Evolutionary conservation across 225 moss, liverwort and hornwort species (phyloP), one percentile per base, ranked within the genome.

Genomic region (Antitrichia curtipendula): DNA sequence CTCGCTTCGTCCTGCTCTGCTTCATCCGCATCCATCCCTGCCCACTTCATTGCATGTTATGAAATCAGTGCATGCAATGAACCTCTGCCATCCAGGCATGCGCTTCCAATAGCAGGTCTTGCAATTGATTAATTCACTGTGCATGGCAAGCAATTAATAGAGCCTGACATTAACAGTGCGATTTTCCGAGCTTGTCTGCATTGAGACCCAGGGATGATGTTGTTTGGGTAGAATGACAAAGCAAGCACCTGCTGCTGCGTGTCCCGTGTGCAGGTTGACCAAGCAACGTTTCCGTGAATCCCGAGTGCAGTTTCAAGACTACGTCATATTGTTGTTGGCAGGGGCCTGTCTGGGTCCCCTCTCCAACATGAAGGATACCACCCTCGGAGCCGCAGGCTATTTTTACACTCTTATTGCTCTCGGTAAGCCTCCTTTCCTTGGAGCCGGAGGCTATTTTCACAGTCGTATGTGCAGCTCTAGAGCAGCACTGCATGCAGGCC

Each of bases 211-310:
- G 41, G 28, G 27, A 45, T 47, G 72, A 52, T 65, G 38, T 10
- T 31, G 31, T 70, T 41, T 62, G 53, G 45, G 71, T n/a, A 62
- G 38, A 56, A 74, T 88, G 70, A 43, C 47, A 34, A 78, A 62
- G 84, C 47, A 60, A 69, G 73, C 54, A 60, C 38, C 34, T 78
- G 78, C 29, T 77, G 68, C 73, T 54, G 49, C 3, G 59, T 86
- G 83, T 50, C 34, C 16, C 36, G 27, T 86, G 83, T 81, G 79
- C 49, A 98, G 97, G 78, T 90, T 95, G 88, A 86, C 88, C 57
- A 96, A 93, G 89, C 98, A 98, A 88, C 92, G 94, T 34, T 96
- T 98, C 58, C 94, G 98, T n/a, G 96, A 98, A 88, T 89, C 96
- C 14, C 93, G 95, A 60, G 92, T 96, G 45, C 89, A 94, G 64